Conservation (phyloP, 2,329 filamentous ascomycete genomes). For the Pyricularia grisea region DNA sequence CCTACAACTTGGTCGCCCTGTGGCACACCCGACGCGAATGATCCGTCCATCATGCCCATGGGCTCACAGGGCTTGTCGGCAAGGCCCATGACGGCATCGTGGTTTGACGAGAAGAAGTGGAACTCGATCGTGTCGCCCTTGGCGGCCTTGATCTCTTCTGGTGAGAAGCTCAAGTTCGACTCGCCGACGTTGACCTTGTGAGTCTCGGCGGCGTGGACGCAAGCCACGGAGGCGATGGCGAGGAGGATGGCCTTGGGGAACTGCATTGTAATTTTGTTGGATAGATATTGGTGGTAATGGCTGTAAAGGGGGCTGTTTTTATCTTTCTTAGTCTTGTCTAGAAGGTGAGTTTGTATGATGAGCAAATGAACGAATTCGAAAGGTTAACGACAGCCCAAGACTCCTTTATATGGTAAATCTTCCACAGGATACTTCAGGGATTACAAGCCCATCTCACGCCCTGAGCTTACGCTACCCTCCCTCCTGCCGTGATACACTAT, state of each 20-base stretch:
- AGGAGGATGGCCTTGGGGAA: not conserved
- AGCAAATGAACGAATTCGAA: too few species aligned
- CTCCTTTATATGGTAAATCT: not conserved
- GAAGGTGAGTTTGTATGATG: not conserved
- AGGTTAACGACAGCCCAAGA: not conserved
- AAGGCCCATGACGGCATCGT: slow-evolving; percentile 38
- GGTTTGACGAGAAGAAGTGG: slow-evolving; percentile 39
- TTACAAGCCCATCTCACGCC: not conserved
- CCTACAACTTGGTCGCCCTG: not conserved
- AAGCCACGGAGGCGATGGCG: not conserved
- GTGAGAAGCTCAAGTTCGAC: slow-evolving; percentile 29
- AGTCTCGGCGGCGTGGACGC: not conserved
- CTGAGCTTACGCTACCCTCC: not conserved
- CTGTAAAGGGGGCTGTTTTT: not conserved
- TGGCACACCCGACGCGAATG: slow-evolving; percentile 4
- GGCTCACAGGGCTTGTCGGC: slow-evolving; percentile 40
- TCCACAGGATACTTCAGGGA: not conserved
- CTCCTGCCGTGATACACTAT: not conserved
- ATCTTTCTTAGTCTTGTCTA: not conserved
- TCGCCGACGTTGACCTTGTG: slow-evolving; percentile 27
- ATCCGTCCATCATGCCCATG: slow-evolving; percentile 6
- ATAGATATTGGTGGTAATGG: not conserved
- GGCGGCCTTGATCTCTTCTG: slow-evolving; percentile 25
- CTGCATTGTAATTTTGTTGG: not conserved
- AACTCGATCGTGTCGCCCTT: slow-evolving; percentile 41